phyloP scores from a whole-genome alignment of 148 eudicot species.

The Polygonum maritimum region DNA sequence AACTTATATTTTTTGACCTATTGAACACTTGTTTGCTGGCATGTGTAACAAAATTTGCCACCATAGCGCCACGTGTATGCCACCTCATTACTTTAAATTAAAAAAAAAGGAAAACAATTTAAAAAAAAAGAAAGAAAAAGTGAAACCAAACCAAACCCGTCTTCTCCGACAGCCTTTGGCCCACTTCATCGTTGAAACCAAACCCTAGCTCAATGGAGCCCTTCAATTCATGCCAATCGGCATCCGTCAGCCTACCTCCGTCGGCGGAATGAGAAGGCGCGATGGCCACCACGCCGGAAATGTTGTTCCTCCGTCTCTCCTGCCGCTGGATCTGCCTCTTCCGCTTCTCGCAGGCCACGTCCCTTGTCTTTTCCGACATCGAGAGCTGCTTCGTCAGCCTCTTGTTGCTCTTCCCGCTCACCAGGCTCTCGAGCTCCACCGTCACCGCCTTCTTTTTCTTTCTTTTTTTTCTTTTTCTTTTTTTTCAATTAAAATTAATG shows the following conservation, averaged over 20 bases:
- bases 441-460: not conserved
- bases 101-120: too few species aligned
- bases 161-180: conserved; percentile 30
- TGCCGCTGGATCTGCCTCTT: conserved; percentile 45
- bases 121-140: too few species aligned
- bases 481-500: too few species aligned
- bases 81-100: too few species aligned
- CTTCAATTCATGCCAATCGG: conserved; percentile 61
- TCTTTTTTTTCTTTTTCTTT: too few species aligned
- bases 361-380: conserved; percentile 51
- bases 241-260: conserved; percentile 37
- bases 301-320: conserved; percentile 23
- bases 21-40: too few species aligned
- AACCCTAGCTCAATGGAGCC: conserved; percentile 82
- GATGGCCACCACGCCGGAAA: conserved; percentile 1
- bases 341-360: conserved; percentile 71
- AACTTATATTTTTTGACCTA: too few species aligned
- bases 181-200: conserved; percentile 64
- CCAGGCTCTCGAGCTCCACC: conserved; percentile 43
- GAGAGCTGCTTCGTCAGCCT: conserved; percentile 68
- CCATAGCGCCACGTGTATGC: too few species aligned
- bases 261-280: not conserved
- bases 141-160: too few species aligned
- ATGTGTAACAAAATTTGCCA: too few species aligned
- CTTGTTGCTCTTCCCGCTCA: conserved; percentile 36